A percentile compares a stretch with the other conserved stretches of the same genome.
phyloP scores from a whole-genome alignment of 257 asterid species.

The Coffea canephora region DNA sequence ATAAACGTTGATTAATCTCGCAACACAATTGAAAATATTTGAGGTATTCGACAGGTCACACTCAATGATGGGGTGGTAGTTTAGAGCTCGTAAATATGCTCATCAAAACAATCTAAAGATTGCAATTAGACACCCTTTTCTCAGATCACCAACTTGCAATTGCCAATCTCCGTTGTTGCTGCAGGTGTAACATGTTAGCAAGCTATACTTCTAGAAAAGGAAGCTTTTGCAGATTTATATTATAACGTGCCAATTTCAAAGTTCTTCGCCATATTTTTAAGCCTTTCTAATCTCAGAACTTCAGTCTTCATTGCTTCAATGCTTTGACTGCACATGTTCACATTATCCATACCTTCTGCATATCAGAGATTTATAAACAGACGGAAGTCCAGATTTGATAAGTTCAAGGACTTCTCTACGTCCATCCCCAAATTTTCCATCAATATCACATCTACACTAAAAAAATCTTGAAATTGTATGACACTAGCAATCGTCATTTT shows the following conservation, averaged over 20 bases:
- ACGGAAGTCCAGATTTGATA: constrained; percentile 23
- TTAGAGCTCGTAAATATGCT: constrained; percentile 81
- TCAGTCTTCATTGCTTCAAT: constrained; percentile 26
- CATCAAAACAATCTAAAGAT: constrained; percentile 63
- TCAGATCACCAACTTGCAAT: constrained; percentile 73
- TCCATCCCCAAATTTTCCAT: neutral
- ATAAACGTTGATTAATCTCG: neutral
- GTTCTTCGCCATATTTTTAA: constrained; percentile 11
- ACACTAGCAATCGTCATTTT: too few relatives aligned
- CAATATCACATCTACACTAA: neutral
- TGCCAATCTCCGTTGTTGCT: neutral
- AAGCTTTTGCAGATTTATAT: constrained; percentile 20
- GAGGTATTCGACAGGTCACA: constrained; percentile 33
- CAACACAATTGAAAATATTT: neutral
- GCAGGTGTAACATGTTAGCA: constrained; percentile 1
- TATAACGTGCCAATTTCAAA: constrained; percentile 17
- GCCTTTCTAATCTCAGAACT: constrained; percentile 18
- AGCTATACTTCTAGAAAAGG: neutral
- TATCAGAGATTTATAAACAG: constrained; percentile 13
- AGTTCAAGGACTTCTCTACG: constrained; percentile 1
- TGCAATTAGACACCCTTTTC: constrained; percentile 44
- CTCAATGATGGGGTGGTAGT: constrained; percentile 70
- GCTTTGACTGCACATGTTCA: constrained; percentile 22
- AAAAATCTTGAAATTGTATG: too few relatives aligned
- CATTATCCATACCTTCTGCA: constrained; percentile 16